Percentiles rank a stretch among this genome's conserved stretches.
phyloP scores from a whole-genome alignment of 164 flowering plant species.

The Tetracentron sinense region DNA sequence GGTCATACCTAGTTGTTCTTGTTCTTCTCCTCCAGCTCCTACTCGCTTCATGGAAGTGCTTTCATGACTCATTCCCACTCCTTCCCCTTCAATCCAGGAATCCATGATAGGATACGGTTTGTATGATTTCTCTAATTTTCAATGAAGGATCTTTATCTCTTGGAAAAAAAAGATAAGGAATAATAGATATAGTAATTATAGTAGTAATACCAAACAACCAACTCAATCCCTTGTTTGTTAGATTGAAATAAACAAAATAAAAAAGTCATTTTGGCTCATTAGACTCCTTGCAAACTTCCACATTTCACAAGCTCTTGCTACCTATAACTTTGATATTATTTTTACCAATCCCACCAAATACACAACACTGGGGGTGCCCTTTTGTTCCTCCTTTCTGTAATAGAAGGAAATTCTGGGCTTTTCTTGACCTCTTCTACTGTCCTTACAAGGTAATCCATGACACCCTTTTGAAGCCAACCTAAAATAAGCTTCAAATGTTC shows the following conservation, averaged over 20 bases:
- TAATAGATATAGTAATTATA: too few species aligned
- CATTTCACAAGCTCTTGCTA: constrained; percentile 1
- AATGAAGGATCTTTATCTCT: too few species aligned
- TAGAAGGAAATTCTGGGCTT: constrained; percentile 1
- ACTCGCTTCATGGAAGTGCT: constrained; percentile 5
- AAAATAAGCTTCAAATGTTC: constrained; percentile 32
- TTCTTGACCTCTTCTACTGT: constrained; percentile 18
- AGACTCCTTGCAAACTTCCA: constrained; percentile 1
- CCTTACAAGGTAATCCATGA: constrained; percentile 8
- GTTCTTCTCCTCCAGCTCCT: neutral
- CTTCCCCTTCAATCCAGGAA: too few species aligned
- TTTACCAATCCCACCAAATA: constrained; percentile 5
- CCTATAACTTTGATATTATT: constrained; percentile 7
- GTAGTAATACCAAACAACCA: too few species aligned
- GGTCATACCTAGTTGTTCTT: neutral
- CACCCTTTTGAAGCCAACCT: constrained; percentile 34
- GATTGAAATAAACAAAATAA: neutral
- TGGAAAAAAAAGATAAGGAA: too few species aligned
- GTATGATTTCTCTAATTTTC: too few species aligned
- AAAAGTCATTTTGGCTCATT: neutral
- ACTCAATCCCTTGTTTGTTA: neutral
- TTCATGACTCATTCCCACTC: too few species aligned
- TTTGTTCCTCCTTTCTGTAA: neutral
- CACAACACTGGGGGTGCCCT: constrained; percentile 8
- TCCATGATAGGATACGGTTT: too few species aligned